Evolutionary conservation across 768 basidiomycete species (phyloP).

Genomic region (Crassisporium funariophilum): DNA sequence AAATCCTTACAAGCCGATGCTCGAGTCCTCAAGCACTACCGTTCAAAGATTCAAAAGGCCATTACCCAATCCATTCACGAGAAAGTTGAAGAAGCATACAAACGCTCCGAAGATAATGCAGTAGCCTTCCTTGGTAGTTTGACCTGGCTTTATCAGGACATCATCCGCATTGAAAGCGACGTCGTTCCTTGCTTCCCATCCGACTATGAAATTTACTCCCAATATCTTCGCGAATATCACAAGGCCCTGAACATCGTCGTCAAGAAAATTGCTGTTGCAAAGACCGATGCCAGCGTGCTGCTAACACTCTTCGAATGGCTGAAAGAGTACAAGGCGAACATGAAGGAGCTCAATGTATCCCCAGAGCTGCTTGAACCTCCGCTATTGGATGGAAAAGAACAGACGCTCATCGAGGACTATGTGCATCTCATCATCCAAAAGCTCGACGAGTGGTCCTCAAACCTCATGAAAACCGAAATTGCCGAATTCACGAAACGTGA

Average conservation of each 20-base stretch:
- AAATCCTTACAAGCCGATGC: conserved; percentile 93
- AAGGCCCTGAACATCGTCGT: conserved; percentile 76
- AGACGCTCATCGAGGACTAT: conserved; percentile 93
- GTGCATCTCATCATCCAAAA: conserved; percentile 90
- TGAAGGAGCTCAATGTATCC: conserved; percentile 90
- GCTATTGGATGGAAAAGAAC: conserved; percentile 93
- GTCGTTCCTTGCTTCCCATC: conserved; percentile 90
- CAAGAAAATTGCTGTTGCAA: conserved; percentile 65
- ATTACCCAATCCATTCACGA: conserved; percentile 77
- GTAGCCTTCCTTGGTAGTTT: conserved; percentile 75
- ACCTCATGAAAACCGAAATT: conserved; percentile 90
- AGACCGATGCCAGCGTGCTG: conserved; percentile 86
- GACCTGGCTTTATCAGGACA: conserved; percentile 92
- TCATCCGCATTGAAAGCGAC: conserved; percentile 89
- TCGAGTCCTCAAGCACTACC: conserved; percentile 92
- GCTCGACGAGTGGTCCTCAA: conserved; percentile 95
- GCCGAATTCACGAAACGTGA: conserved; percentile 81
- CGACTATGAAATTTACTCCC: conserved; percentile 86
- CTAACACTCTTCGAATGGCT: conserved; percentile 90
- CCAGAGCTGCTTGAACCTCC: conserved; percentile 84
- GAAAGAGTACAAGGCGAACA: conserved; percentile 92
- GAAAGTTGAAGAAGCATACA: conserved; percentile 70
- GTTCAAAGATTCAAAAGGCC: conserved; percentile 81
- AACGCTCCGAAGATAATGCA: conserved; percentile 63
- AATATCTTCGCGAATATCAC: conserved; percentile 89